Evolutionary conservation across 306 rosid species (phyloP).

Genomic region (Cicer chorassanicum): DNA sequence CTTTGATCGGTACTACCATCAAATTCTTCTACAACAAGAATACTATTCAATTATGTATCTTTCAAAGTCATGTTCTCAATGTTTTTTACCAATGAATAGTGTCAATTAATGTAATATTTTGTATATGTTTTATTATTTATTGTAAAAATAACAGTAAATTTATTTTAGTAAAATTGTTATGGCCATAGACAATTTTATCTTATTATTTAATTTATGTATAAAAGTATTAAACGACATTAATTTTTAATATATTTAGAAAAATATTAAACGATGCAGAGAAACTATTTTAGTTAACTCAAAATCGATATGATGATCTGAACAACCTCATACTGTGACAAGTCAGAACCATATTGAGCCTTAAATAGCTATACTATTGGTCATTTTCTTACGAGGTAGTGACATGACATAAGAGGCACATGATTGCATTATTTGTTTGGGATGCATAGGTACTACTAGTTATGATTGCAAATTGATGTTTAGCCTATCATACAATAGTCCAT

Average conservation of each 20-base stretch:
- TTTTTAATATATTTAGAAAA: too few relatives aligned
- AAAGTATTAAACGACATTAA: too few relatives aligned
- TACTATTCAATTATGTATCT: not conserved
- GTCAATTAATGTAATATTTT: too few relatives aligned
- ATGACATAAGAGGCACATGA: not conserved
- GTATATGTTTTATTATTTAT: too few relatives aligned
- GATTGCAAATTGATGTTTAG: constrained; percentile 20
- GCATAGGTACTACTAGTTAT: not conserved
- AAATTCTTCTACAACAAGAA: not conserved
- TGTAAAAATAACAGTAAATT: too few relatives aligned
- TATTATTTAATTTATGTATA: too few relatives aligned
- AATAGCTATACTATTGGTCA: not conserved
- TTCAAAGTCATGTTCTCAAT: not conserved
- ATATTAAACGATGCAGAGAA: too few relatives aligned
- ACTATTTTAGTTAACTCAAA: not conserved
- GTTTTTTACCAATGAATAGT: too few relatives aligned
- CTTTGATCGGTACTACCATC: not conserved
- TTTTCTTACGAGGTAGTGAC: constrained; percentile 21
- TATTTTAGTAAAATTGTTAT: too few relatives aligned
- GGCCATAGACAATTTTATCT: too few relatives aligned
- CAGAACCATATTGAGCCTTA: constrained; percentile 1
- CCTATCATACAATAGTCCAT: not conserved
- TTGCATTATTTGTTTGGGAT: constrained; percentile 7
- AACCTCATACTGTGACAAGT: not conserved
- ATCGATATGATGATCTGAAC: not conserved